Base-by-base conservation (phyloP, 495 filamentous ascomycete species). In the Penicillium alfredii region DNA sequence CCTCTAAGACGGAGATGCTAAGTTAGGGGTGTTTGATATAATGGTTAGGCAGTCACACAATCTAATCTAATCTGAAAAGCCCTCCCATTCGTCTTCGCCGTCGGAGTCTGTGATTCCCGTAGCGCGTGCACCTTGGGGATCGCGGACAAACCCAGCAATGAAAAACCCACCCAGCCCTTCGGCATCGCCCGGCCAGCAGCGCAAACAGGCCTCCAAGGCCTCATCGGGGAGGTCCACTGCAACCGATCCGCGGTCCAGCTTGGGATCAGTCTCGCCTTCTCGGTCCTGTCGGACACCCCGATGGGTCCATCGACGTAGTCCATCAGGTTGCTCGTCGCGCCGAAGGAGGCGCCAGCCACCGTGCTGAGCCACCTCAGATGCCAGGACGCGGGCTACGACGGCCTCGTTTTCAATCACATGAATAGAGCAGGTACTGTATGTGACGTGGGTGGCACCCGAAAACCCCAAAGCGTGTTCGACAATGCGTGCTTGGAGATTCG, bases 341-440 rank as follows among this genome's bases (percentile, higher is more conserved):
- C 58, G 64, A 47, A 90, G 49, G 17, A 96, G 68, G 16, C 73
- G 63, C 92, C 92, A 98, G 2, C 90, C 86, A 15, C 78, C 51
- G 31, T 69, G 55, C 31, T 61, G 65, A 1, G 88, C 90, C 4
- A 83, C 57, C 1, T 76, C 61, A 0, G 83, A 85, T 3, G 49
- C 42, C 25, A 97, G 55, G 5, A 88, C 80, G 13, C 72, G 66
- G 11, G 77, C 34, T 6, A 95, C 88, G 0, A 96, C 92, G 15
- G 69, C 55, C 55, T 98, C 92, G 51, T 98, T 97, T 57, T 98
- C 92, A 23, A 80, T 71, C 1, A 78, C 66, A 55, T 95, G 76
- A 15, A 94, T 67, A 0, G 92, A 97, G 54, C 92, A 98, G 0
- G 92, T 98, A 25, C 83, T 89, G 54, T 98, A 98, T 0, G 83